A percentile compares a stretch with the other conserved stretches of the same genome.
phyloP scores from a whole-genome alignment of 495 filamentous ascomycete genomes.

The Daldinia loculata region DNA sequence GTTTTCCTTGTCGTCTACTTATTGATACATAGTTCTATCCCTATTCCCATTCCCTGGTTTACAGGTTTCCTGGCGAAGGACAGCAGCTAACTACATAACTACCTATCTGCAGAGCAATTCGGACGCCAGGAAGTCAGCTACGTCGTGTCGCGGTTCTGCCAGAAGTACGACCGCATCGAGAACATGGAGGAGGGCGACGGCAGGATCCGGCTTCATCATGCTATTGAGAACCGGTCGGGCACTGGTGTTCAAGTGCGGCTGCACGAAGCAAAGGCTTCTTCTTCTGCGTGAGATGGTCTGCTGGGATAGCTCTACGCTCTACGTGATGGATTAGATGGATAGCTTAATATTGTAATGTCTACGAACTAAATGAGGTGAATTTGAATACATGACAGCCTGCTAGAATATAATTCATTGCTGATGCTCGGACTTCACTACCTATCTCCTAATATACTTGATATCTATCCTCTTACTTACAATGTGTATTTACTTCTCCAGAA shows the following conservation, averaged over 20 bases:
- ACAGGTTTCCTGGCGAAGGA: neutral
- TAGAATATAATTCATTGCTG: neutral
- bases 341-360: constrained; percentile 21
- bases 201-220: constrained; percentile 52
- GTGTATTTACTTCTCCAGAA: neutral
- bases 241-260: constrained; percentile 54
- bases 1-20: neutral
- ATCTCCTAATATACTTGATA: neutral
- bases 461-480: neutral
- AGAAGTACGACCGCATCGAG: constrained; percentile 54
- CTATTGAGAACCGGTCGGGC: constrained; percentile 59
- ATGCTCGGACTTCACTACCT: neutral
- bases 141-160: constrained; percentile 54
- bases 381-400: neutral
- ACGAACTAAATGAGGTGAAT: neutral
- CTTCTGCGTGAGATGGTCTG: neutral
- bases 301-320: neutral
- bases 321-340: neutral
- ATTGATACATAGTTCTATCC: neutral
- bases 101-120: constrained; percentile 50
- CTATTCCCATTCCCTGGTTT: neutral
- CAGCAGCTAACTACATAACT: constrained; percentile 1
- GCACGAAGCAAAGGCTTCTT: constrained; percentile 40
- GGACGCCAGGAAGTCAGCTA: constrained; percentile 56
- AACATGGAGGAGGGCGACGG: constrained; percentile 48